These are phyloP conservation scores for Phytophthora melonis DNA, from an alignment of 352 stramenopile species.

Conservation along the genomic window DNA sequence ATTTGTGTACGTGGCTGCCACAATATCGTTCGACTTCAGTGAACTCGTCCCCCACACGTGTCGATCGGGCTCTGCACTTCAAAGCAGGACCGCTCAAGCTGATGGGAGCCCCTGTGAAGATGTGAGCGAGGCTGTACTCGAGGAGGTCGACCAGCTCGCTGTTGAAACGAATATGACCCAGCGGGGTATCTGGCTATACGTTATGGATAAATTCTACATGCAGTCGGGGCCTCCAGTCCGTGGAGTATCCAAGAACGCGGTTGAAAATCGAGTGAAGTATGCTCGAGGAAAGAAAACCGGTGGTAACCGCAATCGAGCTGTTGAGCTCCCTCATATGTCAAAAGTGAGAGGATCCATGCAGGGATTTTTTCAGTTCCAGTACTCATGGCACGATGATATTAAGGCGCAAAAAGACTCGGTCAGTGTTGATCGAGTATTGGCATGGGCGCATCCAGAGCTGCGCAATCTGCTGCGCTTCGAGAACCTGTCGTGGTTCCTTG, in stretches of 20 bases:
- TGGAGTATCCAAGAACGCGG: slow-evolving; percentile 4
- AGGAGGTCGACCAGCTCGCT: slow-evolving; percentile 6
- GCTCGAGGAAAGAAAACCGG: background rate
- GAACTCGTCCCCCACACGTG: background rate
- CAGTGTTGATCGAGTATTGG: background rate
- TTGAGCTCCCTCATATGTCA: slow-evolving; percentile 4
- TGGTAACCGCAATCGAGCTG: background rate
- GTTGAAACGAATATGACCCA: slow-evolving; percentile 8
- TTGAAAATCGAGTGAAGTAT: background rate
- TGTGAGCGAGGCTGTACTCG: background rate
- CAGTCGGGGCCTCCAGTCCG: slow-evolving; percentile 1
- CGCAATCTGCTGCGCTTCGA: slow-evolving; percentile 16
- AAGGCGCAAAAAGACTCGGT: slow-evolving; percentile 5
- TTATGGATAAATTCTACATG: slow-evolving; percentile 8
- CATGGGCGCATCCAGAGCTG: slow-evolving; percentile 1
- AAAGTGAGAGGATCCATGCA: slow-evolving; percentile 3
- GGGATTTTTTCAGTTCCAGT: slow-evolving; percentile 11
- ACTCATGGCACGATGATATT: slow-evolving; percentile 8
- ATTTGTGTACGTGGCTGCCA: background rate
- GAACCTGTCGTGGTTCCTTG: slow-evolving; percentile 7
- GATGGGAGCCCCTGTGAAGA: background rate
- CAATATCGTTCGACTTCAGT: slow-evolving; percentile 1
- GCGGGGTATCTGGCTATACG: background rate
- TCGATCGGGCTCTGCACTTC: background rate
- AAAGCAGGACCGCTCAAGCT: too few species aligned